These are phyloP conservation scores for Zymoseptoria tritici DNA, from an alignment of 2,329 filamentous ascomycete species.

Conservation along the genomic window DNA sequence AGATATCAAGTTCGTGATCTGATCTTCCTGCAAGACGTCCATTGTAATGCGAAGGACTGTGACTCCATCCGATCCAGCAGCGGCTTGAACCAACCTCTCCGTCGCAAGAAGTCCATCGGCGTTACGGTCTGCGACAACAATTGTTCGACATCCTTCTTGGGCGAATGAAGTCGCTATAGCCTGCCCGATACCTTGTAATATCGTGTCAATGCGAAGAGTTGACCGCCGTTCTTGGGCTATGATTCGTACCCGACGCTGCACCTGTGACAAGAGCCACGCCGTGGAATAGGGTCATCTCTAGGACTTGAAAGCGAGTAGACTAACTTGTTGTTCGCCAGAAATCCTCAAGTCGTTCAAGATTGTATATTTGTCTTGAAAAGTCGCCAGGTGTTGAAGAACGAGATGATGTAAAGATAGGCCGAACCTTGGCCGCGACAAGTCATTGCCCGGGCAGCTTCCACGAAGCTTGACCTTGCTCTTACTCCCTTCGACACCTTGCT, in stretches of 20 bases:
- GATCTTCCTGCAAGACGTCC: slow-evolving; percentile 32
- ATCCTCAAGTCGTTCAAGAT: neutral
- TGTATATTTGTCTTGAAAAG: neutral
- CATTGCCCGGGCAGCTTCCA: too few species aligned
- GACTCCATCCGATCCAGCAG: slow-evolving; percentile 14
- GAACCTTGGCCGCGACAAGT: neutral
- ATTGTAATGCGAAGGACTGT: slow-evolving; percentile 24
- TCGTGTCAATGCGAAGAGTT: neutral
- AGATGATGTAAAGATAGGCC: neutral
- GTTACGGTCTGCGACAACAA: slow-evolving; percentile 38
- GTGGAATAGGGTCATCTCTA: slow-evolving; percentile 22
- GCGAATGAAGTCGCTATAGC: slow-evolving; percentile 40
- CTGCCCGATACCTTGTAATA: slow-evolving; percentile 35
- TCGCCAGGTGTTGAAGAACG: neutral
- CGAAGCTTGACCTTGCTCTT: too few species aligned
- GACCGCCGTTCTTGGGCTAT: neutral
- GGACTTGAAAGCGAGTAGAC: neutral
- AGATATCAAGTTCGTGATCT: slow-evolving; percentile 31
- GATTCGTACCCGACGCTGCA: slow-evolving; percentile 25
- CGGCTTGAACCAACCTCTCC: slow-evolving; percentile 22
- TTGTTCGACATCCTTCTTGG: slow-evolving; percentile 37
- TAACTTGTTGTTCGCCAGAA: neutral
- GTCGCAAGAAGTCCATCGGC: slow-evolving; percentile 30
- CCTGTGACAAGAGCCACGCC: slow-evolving; percentile 30
- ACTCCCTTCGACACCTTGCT: too few species aligned